A percentile compares a stretch with the other conserved stretches of the same genome.
Evolutionary conservation across 441 rosid species (phyloP).

Genomic region (Melastoma candidum): DNA sequence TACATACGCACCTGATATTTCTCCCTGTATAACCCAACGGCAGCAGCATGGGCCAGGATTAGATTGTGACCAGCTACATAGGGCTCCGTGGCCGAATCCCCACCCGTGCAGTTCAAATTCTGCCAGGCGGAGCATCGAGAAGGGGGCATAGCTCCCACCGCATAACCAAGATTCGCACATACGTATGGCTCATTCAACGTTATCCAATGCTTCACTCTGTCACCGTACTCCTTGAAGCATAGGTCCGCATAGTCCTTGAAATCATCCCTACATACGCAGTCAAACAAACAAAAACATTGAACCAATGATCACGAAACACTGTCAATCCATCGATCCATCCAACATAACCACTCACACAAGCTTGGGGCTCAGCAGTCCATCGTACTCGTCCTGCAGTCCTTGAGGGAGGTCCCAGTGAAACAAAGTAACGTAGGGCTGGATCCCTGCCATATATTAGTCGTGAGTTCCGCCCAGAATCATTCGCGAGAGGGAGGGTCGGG

Average conservation of each 20-base stretch:
- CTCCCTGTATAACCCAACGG: conserved; percentile 31
- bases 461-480: too few relatives aligned
- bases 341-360: conserved; percentile 6
- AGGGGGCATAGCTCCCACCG: conserved; percentile 24
- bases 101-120: conserved; percentile 23
- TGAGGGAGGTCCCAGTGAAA: conserved; percentile 15
- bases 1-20: conserved; percentile 30
- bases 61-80: conserved; percentile 38
- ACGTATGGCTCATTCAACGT: conserved; percentile 52
- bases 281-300: not conserved
- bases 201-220: conserved; percentile 65
- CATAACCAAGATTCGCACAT: conserved; percentile 28
- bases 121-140: conserved; percentile 43
- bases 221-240: conserved; percentile 52
- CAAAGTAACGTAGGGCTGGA: conserved; percentile 9
- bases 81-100: conserved; percentile 54
- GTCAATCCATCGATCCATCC: too few relatives aligned
- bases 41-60: conserved; percentile 66
- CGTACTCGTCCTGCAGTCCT: conserved; percentile 8
- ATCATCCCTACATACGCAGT: conserved; percentile 22
- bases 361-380: conserved; percentile 10
- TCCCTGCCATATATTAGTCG: not conserved
- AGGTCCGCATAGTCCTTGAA: conserved; percentile 34
- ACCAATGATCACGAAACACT: not conserved
- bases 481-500: not conserved